phyloP scores from a whole-genome alignment of 441 rosid species.

The Cnidoscolus chayamansa region DNA sequence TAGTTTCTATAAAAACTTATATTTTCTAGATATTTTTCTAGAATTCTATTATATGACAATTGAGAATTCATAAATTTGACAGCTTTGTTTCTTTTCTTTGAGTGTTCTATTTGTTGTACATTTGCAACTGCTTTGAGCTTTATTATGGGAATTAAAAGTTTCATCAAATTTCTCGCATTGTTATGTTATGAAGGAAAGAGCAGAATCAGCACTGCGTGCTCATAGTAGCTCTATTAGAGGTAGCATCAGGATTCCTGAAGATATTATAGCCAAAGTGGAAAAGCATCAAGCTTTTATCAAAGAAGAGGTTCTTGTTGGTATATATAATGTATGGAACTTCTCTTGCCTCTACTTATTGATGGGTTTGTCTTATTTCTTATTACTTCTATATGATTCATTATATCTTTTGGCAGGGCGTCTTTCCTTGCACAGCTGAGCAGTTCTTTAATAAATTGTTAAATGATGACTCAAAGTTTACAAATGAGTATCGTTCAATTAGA shows the following conservation, averaged over 20 bases:
- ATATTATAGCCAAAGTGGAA: slow-evolving; percentile 44
- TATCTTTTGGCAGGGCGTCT: slow-evolving; percentile 53
- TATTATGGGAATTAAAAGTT: neutral
- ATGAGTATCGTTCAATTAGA: slow-evolving; percentile 62
- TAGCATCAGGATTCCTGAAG: slow-evolving; percentile 48
- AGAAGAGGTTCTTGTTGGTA: slow-evolving; percentile 79
- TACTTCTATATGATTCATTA: slow-evolving; percentile 20
- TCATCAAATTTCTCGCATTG: slow-evolving; percentile 10
- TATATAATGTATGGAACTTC: slow-evolving; percentile 52
- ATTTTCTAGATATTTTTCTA: no score
- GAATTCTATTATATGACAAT: no score
- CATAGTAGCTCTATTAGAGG: slow-evolving; percentile 84
- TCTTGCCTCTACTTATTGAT: slow-evolving; percentile 12
- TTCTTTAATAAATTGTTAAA: slow-evolving; percentile 55
- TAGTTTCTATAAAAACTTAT: no score
- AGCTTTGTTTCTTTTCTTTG: no score
- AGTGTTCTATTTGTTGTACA: no score
- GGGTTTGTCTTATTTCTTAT: slow-evolving; percentile 18
- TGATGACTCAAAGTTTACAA: slow-evolving; percentile 65
- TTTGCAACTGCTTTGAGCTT: neutral
- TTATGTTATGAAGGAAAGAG: slow-evolving; percentile 54
- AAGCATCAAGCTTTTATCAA: slow-evolving; percentile 70
- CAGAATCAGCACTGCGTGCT: slow-evolving; percentile 89
- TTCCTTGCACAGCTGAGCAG: slow-evolving; percentile 77
- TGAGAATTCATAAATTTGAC: no score